These are phyloP conservation scores for Isatis tinctoria DNA, from an alignment of 345 rosid genomes.

Conservation along the genomic window DNA sequence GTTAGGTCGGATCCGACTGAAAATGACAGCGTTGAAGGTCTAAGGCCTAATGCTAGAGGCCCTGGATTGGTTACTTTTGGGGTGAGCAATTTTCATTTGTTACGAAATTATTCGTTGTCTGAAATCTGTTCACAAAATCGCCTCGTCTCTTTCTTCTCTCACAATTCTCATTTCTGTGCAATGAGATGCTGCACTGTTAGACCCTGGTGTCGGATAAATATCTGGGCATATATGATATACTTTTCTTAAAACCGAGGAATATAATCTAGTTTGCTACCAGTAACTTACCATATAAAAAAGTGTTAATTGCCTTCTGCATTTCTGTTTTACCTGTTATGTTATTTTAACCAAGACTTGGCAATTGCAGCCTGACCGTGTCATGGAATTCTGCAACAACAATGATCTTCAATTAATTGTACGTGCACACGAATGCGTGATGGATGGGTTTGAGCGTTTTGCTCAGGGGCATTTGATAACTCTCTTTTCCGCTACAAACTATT, in stretches of 20 bases:
- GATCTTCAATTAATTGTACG: constrained; percentile 93
- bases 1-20: constrained; percentile 93
- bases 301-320: constrained; percentile 9
- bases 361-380: constrained; percentile 88
- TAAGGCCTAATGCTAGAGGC: constrained; percentile 91
- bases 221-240: neutral
- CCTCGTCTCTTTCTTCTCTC: neutral
- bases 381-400: constrained; percentile 95
- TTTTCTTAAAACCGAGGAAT: neutral
- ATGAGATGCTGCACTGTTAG: neutral
- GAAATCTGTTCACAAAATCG: neutral
- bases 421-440: constrained; percentile 97
- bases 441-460: constrained; percentile 95
- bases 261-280: neutral
- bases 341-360: constrained; percentile 11
- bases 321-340: constrained; percentile 10
- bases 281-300: neutral
- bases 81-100: constrained; percentile 44
- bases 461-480: constrained; percentile 92
- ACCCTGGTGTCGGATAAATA: neutral
- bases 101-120: neutral
- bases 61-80: constrained; percentile 95
- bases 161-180: neutral
- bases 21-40: constrained; percentile 91
- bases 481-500: constrained; percentile 91